phyloP scores from a whole-genome alignment of 495 filamentous ascomycete species.

The Glonium stellatum region DNA sequence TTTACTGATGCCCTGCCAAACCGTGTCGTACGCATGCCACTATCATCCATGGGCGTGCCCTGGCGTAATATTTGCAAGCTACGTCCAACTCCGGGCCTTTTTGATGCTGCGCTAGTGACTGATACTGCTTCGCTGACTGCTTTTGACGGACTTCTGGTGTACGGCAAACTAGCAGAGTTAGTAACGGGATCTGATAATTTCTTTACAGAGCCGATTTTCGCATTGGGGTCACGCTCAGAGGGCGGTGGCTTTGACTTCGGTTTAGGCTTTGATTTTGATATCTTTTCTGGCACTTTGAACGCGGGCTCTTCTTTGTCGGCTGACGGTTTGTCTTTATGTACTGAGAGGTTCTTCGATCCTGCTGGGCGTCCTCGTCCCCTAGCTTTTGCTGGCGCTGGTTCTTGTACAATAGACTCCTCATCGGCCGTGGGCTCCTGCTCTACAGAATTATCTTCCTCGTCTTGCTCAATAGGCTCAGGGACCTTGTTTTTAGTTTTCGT shows the following conservation, averaged over 20 bases:
- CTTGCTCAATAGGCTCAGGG: not conserved
- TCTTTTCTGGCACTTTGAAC: slow-evolving; percentile 17
- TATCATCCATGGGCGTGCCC: slow-evolving; percentile 52
- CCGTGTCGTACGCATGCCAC: slow-evolving; percentile 44
- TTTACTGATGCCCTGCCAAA: slow-evolving; percentile 55
- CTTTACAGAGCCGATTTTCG: slow-evolving; percentile 3
- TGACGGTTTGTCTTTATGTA: not conserved
- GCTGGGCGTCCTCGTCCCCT: not conserved
- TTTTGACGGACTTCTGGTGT: not conserved
- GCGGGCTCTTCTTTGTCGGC: not conserved
- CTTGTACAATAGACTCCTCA: not conserved
- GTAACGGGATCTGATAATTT: not conserved
- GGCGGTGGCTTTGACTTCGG: slow-evolving; percentile 25
- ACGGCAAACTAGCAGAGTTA: slow-evolving; percentile 4
- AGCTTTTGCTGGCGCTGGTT: not conserved
- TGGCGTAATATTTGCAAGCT: slow-evolving; percentile 66
- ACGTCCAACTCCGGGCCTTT: slow-evolving; percentile 47
- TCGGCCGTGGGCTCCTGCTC: not conserved
- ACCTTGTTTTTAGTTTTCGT: not conserved
- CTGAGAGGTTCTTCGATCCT: not conserved
- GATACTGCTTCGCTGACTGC: slow-evolving; percentile 5
- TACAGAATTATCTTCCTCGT: not conserved
- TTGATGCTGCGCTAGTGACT: slow-evolving; percentile 31
- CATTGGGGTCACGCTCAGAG: slow-evolving; percentile 12
- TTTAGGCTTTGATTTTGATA: slow-evolving; percentile 7